Percentiles rank a stretch among this genome's conserved stretches.
Evolutionary conservation across 371 early-diverging fungal genomes (phyloP).

Genomic region (Phascolomyces articulosus): DNA sequence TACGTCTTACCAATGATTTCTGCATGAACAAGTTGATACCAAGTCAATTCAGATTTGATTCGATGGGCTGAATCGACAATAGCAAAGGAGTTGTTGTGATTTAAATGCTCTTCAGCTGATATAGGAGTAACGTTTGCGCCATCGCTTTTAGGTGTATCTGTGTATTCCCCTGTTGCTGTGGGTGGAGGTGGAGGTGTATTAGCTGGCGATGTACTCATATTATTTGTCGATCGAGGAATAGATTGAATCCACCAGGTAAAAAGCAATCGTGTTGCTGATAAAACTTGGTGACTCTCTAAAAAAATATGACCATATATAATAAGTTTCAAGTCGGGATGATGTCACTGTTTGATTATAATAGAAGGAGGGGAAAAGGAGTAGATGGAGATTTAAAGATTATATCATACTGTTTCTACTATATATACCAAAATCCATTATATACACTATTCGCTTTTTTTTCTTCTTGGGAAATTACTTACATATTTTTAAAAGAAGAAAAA

Average conservation of each 20-base stretch:
- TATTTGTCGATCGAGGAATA: slow-evolving; percentile 2
- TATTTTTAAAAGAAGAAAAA: too few relatives aligned
- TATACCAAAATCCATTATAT: too few relatives aligned
- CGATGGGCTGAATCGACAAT: slow-evolving; percentile 14
- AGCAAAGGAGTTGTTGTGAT: slow-evolving; percentile 13
- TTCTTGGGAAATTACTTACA: too few relatives aligned
- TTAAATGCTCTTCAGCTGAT: background rate
- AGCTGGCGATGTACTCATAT: background rate
- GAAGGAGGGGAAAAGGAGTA: too few relatives aligned
- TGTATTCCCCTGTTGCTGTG: background rate
- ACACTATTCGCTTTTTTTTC: too few relatives aligned
- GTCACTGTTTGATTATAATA: background rate
- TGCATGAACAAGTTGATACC: slow-evolving; percentile 79
- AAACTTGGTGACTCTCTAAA: background rate
- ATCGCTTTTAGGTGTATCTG: background rate
- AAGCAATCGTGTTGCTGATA: slow-evolving; percentile 5
- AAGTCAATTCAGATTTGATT: slow-evolving; percentile 62
- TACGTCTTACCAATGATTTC: slow-evolving; percentile 67
- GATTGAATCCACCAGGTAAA: slow-evolving; percentile 4
- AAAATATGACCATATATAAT: too few relatives aligned
- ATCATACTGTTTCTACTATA: too few relatives aligned
- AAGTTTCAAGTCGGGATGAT: slow-evolving; percentile 6
- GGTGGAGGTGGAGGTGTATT: background rate
- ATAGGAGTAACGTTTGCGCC: background rate
- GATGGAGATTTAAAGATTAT: too few relatives aligned